A percentile compares a stretch with the other conserved stretches of the same genome.
phyloP scores from a whole-genome alignment of 2,329 filamentous ascomycete genomes.

The Fusarium sp. region DNA sequence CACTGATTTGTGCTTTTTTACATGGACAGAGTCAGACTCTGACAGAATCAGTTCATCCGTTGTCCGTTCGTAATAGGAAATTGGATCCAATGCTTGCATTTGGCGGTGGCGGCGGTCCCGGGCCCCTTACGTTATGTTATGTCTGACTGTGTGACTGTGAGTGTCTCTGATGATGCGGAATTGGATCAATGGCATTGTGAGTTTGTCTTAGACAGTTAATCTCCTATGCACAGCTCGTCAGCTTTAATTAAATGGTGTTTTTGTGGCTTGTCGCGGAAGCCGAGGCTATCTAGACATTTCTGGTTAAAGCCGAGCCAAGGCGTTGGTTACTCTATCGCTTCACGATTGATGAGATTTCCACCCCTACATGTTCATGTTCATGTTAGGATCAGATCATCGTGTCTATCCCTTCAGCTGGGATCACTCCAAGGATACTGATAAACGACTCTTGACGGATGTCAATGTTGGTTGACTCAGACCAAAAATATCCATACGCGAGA shows the following conservation, averaged over 20 bases:
- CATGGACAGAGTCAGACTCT: background rate
- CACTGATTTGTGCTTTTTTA: background rate
- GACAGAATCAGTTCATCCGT: conserved; percentile 20
- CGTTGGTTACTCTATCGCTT: background rate
- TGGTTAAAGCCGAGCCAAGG: background rate
- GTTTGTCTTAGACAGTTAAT: conserved; percentile 13
- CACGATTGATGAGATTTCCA: background rate
- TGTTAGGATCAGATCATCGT: conserved; percentile 4
- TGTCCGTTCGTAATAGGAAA: conserved; percentile 11
- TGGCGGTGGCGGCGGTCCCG: background rate
- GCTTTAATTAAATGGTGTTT: conserved; percentile 3
- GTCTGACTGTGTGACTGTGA: too few relatives aligned
- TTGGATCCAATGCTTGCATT: background rate
- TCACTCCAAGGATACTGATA: background rate
- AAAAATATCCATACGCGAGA: conserved; percentile 1
- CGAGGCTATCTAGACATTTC: background rate
- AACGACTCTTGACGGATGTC: background rate
- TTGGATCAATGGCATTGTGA: conserved; percentile 9
- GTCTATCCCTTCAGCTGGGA: background rate
- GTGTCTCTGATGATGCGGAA: too few relatives aligned
- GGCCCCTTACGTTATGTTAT: background rate
- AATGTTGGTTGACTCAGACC: background rate
- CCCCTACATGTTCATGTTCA: too few relatives aligned
- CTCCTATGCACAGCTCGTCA: background rate
- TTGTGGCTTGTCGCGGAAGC: conserved; percentile 11